phyloP scores from a whole-genome alignment of 352 stramenopile genomes.

The Phytophthora niederhauseri region DNA sequence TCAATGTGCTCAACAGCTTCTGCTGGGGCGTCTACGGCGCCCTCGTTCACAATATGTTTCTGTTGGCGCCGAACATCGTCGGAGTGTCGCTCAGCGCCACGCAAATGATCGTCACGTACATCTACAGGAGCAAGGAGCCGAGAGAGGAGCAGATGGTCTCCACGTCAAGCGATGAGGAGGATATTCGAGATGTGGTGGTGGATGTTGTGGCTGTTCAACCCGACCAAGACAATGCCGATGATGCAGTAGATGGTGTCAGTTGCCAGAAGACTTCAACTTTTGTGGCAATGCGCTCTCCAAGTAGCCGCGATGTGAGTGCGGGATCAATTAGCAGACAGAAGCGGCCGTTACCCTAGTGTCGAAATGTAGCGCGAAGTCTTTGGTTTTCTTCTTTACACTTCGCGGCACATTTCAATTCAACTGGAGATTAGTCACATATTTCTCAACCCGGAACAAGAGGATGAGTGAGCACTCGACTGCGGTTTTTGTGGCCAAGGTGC shows the following conservation, averaged over 20 bases:
- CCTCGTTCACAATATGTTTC: slow-evolving; percentile 39
- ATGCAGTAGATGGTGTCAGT: slow-evolving; percentile 11
- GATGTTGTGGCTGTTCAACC: slow-evolving; percentile 24
- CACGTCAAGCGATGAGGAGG: not conserved
- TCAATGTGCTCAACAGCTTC: slow-evolving; percentile 50
- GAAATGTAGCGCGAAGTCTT: too few species aligned
- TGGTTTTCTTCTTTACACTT: too few species aligned
- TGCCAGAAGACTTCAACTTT: slow-evolving; percentile 17
- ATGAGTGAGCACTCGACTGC: too few species aligned
- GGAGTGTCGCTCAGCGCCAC: slow-evolving; percentile 31
- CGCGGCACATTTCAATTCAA: too few species aligned
- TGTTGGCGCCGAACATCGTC: slow-evolving; percentile 43
- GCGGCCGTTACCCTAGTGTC: not conserved
- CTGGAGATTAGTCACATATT: too few species aligned
- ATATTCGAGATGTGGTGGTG: slow-evolving; percentile 9
- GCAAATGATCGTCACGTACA: slow-evolving; percentile 48
- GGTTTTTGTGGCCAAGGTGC: too few species aligned
- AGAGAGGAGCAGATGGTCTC: slow-evolving; percentile 11
- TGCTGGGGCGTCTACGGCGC: slow-evolving; percentile 52
- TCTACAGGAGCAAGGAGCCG: slow-evolving; percentile 44
- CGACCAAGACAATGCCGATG: slow-evolving; percentile 25
- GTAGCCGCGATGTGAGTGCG: not conserved
- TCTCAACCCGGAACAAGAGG: too few species aligned
- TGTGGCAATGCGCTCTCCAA: slow-evolving; percentile 22
- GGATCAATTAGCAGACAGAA: not conserved